Conservation (phyloP, 768 basidiomycete genomes). For the Glaciozyma antarctica region DNA sequence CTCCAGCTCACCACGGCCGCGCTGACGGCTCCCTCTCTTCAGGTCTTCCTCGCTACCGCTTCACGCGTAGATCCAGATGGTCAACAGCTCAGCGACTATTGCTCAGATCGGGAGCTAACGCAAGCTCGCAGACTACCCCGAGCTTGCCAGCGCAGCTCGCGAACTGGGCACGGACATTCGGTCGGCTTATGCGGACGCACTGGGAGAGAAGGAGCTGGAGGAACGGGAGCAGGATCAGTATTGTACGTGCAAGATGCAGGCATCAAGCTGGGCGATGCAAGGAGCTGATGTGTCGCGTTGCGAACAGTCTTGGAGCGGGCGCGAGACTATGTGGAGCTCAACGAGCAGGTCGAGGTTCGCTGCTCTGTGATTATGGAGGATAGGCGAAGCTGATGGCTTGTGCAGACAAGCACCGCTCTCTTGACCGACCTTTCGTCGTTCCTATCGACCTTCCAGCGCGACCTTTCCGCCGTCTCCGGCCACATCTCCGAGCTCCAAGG, state of each 20-base stretch:
- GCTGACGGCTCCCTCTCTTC: not conserved
- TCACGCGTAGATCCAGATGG: constrained; percentile 5
- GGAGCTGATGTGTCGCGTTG: not conserved
- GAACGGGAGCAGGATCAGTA: constrained; percentile 9
- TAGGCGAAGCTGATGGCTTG: not conserved
- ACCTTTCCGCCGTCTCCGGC: constrained; percentile 85
- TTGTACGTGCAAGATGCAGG: constrained; percentile 1
- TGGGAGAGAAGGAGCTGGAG: not conserved
- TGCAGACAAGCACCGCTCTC: constrained; percentile 71
- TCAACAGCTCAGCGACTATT: not conserved
- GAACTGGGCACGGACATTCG: constrained; percentile 15
- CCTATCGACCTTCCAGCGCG: constrained; percentile 87
- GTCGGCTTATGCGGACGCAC: not conserved
- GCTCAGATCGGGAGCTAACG: too few species aligned
- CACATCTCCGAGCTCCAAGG: constrained; percentile 91
- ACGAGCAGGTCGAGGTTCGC: constrained; percentile 74
- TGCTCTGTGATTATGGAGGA: not conserved
- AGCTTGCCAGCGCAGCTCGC: not conserved
- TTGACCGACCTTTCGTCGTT: constrained; percentile 82
- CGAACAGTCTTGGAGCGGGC: constrained; percentile 34
- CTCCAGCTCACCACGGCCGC: constrained; percentile 3
- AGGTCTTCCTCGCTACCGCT: not conserved
- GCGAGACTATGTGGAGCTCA: constrained; percentile 72
- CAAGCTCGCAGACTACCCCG: constrained; percentile 13
- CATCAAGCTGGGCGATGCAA: not conserved